phyloP scores from a whole-genome alignment of 768 basidiomycete genomes.

The Lactifluus volemus region DNA sequence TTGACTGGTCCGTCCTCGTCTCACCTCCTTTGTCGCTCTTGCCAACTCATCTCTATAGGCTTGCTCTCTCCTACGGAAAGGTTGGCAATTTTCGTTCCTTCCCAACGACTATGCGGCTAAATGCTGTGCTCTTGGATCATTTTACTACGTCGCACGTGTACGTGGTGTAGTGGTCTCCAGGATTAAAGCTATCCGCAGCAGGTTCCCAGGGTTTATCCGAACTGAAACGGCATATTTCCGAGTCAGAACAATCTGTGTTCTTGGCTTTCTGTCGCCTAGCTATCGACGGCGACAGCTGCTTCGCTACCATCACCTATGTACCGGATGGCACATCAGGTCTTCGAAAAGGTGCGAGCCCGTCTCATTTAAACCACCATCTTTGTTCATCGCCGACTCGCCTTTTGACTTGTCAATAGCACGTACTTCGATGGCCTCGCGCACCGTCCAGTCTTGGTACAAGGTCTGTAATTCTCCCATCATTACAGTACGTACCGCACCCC shows the following conservation, averaged over 20 bases:
- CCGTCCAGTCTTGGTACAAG: constrained; percentile 19
- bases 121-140: background rate
- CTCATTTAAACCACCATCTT: background rate
- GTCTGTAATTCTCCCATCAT: background rate
- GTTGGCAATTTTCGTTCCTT: background rate
- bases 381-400: background rate
- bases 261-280: constrained; percentile 12
- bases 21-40: background rate
- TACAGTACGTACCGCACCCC: background rate
- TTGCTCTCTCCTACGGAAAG: constrained; percentile 15
- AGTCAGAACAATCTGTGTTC: constrained; percentile 8
- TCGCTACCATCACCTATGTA: constrained; percentile 13
- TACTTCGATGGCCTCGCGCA: constrained; percentile 9
- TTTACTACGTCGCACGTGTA: background rate
- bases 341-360: constrained; percentile 8
- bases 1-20: constrained; percentile 8
- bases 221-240: constrained; percentile 1
- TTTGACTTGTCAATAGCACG: constrained; percentile 4
- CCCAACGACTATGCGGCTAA: background rate
- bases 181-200: constrained; percentile 13
- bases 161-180: constrained; percentile 13
- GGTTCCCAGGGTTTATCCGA: constrained; percentile 17
- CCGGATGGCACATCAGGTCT: constrained; percentile 14
- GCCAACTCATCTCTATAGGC: background rate
- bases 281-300: background rate